Base-by-base conservation (phyloP, 2,329 filamentous ascomycete genomes). In the Aspergillus neotritici region DNA sequence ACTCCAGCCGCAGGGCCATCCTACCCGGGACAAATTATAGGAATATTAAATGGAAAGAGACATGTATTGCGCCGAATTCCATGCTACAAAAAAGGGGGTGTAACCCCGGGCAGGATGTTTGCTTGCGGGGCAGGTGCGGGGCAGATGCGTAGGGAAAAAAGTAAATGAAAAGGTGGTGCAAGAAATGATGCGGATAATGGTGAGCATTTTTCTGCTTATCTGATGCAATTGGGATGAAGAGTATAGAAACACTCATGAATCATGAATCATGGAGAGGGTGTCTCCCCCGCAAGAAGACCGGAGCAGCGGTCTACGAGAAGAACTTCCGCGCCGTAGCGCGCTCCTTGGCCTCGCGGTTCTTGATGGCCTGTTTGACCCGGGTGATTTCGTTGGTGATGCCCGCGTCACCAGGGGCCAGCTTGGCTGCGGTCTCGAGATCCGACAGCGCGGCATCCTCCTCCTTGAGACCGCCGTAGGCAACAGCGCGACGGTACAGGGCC, bases 281-380 rank as follows among this genome's bases (percentile, higher is more conserved):
- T 30, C 39, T 67, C 60, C 21, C 21, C 21, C 21, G 21, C 21
- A 8, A 25, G 21, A 25, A 25, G 7, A 8, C 21, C 21, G 21
- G 5, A 25, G 21, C 21, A 25, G 21, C 17, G 5, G 5, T 25
- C 21, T 25, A 82, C 32, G 73, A 66, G 63, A 97, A 97, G 70
- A 94, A 93, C 73, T 94, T 97, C 73, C 85, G 86, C 65, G 91
- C 94, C 5, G 84, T 85, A 56, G 86, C 87, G 79, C 90, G 94
- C 75, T 96, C 87, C 79, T 90, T 94, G 64, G 86, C 85, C 49
- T 81, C 77, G 49, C 84, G 78, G 45, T 84, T 86, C 9, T 80
- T 76, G 17, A 85, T 78, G 57, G 77, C 80, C 72, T 84, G 84
- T 79, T 90, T 94, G 40, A 93, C 82, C n/a, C 76, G 70, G 13